phyloP scores from a whole-genome alignment of 192 early-diverging fungal genomes.

The Chytriomyces hyalinus region DNA sequence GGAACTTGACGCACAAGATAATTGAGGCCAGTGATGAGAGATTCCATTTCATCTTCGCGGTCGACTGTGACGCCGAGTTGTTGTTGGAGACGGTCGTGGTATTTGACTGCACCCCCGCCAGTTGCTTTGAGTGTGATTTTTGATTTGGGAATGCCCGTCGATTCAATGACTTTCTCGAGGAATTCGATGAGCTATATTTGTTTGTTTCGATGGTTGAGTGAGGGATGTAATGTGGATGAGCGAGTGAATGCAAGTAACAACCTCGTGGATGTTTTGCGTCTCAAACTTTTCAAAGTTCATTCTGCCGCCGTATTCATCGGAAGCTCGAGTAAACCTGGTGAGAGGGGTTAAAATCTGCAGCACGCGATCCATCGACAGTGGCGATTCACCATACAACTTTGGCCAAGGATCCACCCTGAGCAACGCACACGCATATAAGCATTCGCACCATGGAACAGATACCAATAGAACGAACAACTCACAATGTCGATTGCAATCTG shows the following conservation, averaged over 20 bases:
- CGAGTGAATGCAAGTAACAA: not conserved
- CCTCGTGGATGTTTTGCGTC: slow-evolving; percentile 85
- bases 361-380: not conserved
- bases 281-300: slow-evolving; percentile 94
- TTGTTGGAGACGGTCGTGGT: slow-evolving; percentile 67
- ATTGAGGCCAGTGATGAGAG: slow-evolving; percentile 71
- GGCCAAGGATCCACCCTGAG: slow-evolving; percentile 61
- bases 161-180: slow-evolving; percentile 68
- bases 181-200: slow-evolving; percentile 75
- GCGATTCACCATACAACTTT: slow-evolving; percentile 57
- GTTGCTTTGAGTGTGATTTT: slow-evolving; percentile 66
- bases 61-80: slow-evolving; percentile 75
- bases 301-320: slow-evolving; percentile 72
- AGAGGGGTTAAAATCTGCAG: not conserved
- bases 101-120: slow-evolving; percentile 87
- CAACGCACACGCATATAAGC: too few relatives aligned
- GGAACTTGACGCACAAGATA: slow-evolving; percentile 91
- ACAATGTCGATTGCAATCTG: slow-evolving; percentile 91
- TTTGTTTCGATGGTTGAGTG: not conserved
- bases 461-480: slow-evolving; percentile 35
- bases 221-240: not conserved
- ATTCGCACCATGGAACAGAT: not conserved
- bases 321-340: slow-evolving; percentile 50
- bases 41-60: slow-evolving; percentile 94
- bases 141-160: slow-evolving; percentile 37